Base-by-base conservation (phyloP, 768 basidiomycete species). In the Termitomyces titanicus region DNA sequence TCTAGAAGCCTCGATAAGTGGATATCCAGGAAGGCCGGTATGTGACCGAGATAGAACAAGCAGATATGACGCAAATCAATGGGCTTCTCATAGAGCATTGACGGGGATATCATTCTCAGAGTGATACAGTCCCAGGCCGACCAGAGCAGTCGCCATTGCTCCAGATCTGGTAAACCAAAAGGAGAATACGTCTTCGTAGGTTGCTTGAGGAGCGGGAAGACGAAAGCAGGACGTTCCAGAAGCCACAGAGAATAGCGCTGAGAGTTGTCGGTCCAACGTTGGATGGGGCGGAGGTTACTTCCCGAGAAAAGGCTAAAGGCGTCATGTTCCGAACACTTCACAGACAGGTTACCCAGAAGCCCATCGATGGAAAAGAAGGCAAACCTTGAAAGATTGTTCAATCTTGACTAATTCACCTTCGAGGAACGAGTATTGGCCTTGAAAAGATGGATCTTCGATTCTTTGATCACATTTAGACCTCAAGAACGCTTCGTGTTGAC, bases 11-110 rank as follows among this genome's bases (percentile, higher is more conserved):
- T 78, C 3, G 91, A 90, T 46, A 96, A 71, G 64, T 96, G 89
- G 22, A 97, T 97, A 64, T 97, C 95, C 58, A 95, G 70, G 74
- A 96, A 97, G 18, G 91, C 79, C 2, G 93, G 93, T 44, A 98
- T 93, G 67, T 98, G 97, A 0, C 96, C 96, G 12, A 92, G 66
- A 70, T 98, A 98, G 73, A 99, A 99, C n/a, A 98, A 78, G 65
- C 94, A 96, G 54, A 96, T 94, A 69, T 98, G 95, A 29, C 97
- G 81, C 44, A 98, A 74, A 64, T 97, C 87, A 57, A 98, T 98
- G 3, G 96, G 95, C 67, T 92, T 96, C 66, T 90, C 77, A 67
- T 86, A 86, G 24, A 96, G 76, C 88, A 98, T 90, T 25, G 85
- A 81, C 18, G 80, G 74, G 0, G 94, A 88, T 52, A 98, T 93